These are phyloP conservation scores for Pythium biforme DNA, from an alignment of 352 stramenopile species.

Conservation along the genomic window DNA sequence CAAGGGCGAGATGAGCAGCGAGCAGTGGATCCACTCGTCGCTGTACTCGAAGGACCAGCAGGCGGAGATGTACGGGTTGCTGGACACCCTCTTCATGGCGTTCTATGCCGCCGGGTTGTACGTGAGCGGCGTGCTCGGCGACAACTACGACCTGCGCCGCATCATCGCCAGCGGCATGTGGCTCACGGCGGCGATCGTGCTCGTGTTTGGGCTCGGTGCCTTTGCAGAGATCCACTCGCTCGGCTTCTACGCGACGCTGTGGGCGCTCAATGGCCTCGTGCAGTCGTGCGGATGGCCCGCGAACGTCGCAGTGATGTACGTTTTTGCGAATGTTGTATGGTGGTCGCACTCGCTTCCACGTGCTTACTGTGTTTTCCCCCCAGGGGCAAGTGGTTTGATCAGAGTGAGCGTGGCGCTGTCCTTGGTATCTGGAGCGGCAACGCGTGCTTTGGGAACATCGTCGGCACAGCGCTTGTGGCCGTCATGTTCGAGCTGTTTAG, in stretches of 20 bases:
- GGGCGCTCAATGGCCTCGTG: conserved; percentile 76
- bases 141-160: conserved; percentile 63
- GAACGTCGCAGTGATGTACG: conserved; percentile 79
- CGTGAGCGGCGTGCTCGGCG: conserved; percentile 67
- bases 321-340: conserved; percentile 22
- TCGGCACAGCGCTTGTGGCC: conserved; percentile 84
- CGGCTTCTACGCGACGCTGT: conserved; percentile 67
- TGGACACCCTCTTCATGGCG: conserved; percentile 82
- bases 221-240: conserved; percentile 63
- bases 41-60: conserved; percentile 61
- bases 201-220: conserved; percentile 62
- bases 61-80: conserved; percentile 75
- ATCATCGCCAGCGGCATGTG: conserved; percentile 77
- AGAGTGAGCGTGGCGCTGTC: conserved; percentile 74
- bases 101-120: conserved; percentile 77
- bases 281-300: conserved; percentile 78
- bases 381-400: conserved; percentile 94
- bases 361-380: conserved; percentile 12
- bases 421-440: conserved; percentile 97
- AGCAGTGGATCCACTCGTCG: conserved; percentile 73
- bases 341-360: not conserved
- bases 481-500: conserved; percentile 79
- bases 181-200: conserved; percentile 51
- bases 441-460: conserved; percentile 95
- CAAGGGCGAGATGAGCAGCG: conserved; percentile 77